Evolutionary conservation across 2,329 filamentous ascomycete genomes (phyloP).

Genomic region (Colletotrichum eremochloae): DNA sequence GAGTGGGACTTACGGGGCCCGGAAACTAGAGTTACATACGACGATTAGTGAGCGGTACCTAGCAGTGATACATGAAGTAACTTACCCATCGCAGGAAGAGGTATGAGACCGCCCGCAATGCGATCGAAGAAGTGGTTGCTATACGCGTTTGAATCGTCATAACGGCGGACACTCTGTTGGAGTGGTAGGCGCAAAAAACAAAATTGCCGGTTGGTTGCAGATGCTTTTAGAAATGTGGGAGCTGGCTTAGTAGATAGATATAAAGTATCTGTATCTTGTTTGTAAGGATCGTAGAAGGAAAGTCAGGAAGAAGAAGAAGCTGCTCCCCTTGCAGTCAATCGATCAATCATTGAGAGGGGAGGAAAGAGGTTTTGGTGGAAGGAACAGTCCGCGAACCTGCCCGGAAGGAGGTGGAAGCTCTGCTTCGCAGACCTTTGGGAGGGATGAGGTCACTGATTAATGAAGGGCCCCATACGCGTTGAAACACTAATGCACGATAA

Average conservation of each 20-base stretch:
- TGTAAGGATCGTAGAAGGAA: neutral
- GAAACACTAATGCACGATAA: constrained; percentile 36
- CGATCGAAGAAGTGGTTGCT: constrained; percentile 61
- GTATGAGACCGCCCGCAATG: constrained; percentile 64
- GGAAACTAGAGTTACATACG: constrained; percentile 44
- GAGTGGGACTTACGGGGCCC: constrained; percentile 47
- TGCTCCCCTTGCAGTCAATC: constrained; percentile 9
- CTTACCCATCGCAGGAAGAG: constrained; percentile 74
- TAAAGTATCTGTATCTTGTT: neutral
- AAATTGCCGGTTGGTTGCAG: constrained; percentile 1
- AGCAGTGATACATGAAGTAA: constrained; percentile 4
- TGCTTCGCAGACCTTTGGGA: constrained; percentile 15
- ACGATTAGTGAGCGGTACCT: constrained; percentile 14
- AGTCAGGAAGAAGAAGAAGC: constrained; percentile 32
- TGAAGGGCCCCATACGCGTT: constrained; percentile 30
- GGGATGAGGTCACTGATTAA: constrained; percentile 41
- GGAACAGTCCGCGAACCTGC: constrained; percentile 15
- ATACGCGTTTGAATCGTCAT: constrained; percentile 52
- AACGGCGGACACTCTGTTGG: constrained; percentile 16
- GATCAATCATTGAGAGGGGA: neutral
- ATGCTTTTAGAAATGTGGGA: constrained; percentile 1
- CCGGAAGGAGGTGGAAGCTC: constrained; percentile 31
- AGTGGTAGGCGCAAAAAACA: constrained; percentile 47
- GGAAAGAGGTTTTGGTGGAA: constrained; percentile 19
- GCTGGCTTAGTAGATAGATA: neutral